Conservation (phyloP, 495 filamentous ascomycete genomes). For the Lasiosphaeris hirsuta region DNA sequence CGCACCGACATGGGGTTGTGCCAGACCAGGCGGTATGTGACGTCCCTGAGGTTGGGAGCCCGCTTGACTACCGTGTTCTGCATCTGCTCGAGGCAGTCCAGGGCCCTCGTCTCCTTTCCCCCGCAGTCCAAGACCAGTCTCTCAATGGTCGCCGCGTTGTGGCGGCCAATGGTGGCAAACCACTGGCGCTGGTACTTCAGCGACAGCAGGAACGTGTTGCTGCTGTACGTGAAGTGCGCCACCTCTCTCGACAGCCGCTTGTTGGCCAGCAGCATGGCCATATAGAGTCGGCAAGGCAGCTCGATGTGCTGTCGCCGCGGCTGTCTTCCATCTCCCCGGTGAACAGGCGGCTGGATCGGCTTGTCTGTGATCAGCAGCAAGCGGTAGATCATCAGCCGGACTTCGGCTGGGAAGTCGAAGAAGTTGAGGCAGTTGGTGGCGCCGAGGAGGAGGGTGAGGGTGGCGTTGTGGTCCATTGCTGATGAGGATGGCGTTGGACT, state of each 20-base stretch:
- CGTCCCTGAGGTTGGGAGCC: neutral
- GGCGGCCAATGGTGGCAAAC: neutral
- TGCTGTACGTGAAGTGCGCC: neutral
- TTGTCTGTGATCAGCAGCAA: neutral
- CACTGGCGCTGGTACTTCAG: neutral
- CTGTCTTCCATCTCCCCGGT: neutral
- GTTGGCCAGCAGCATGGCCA: neutral
- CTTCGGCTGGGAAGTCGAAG: neutral
- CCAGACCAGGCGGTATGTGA: neutral
- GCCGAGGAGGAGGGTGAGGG: neutral
- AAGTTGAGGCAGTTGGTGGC: neutral
- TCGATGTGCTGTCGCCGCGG: neutral
- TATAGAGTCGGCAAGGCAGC: neutral
- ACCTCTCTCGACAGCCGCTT: neutral
- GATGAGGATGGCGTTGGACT: no score
- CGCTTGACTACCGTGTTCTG: neutral
- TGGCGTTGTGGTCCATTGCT: neutral
- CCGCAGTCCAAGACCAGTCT: neutral
- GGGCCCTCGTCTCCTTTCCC: neutral
- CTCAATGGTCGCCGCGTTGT: neutral
- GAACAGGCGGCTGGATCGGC: neutral
- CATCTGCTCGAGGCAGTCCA: neutral
- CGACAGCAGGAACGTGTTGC: neutral
- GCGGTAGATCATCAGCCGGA: neutral
- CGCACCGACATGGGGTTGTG: neutral